phyloP scores from a whole-genome alignment of 1,284 basidiomycete species.

The Mycosarcoma mackinlayi region DNA sequence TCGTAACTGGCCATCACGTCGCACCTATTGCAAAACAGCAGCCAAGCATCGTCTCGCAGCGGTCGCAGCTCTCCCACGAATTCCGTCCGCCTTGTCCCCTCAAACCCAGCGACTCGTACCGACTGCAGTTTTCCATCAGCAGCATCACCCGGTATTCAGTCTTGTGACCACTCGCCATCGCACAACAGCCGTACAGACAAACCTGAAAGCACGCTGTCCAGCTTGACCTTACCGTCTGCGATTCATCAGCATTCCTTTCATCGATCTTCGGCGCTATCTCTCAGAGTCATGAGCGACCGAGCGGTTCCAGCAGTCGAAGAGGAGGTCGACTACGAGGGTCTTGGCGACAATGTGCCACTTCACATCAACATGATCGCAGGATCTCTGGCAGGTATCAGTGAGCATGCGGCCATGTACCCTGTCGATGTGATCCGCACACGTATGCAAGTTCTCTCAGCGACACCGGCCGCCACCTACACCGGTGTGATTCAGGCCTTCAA shows the following conservation, averaged over 20 bases:
- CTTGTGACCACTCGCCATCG: constrained; percentile 1
- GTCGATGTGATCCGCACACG: constrained; percentile 99
- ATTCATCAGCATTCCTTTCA: not conserved
- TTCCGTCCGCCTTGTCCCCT: constrained; percentile 2
- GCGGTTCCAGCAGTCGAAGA: constrained; percentile 50
- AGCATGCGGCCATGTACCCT: constrained; percentile 99
- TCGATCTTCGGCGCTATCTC: constrained; percentile 1
- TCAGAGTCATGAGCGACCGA: constrained; percentile 38
- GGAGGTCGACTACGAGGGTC: constrained; percentile 67
- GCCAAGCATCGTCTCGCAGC: constrained; percentile 17
- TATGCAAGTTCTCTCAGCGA: constrained; percentile 92
- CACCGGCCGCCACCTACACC: constrained; percentile 85
- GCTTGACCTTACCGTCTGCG: not conserved
- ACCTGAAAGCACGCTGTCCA: not conserved
- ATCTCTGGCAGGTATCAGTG: constrained; percentile 95
- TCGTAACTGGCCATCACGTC: constrained; percentile 21
- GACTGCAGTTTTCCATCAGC: constrained; percentile 34
- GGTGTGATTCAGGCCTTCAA: constrained; percentile 87
- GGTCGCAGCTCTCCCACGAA: constrained; percentile 1
- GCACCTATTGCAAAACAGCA: constrained; percentile 14
- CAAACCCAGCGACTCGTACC: constrained; percentile 11
- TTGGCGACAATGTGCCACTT: constrained; percentile 61
- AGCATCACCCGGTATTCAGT: constrained; percentile 10
- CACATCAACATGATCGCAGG: constrained; percentile 95
- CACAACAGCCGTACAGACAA: constrained; percentile 2